Base-by-base conservation (phyloP, 1,284 basidiomycete genomes). In the Trametes pubescens region DNA sequence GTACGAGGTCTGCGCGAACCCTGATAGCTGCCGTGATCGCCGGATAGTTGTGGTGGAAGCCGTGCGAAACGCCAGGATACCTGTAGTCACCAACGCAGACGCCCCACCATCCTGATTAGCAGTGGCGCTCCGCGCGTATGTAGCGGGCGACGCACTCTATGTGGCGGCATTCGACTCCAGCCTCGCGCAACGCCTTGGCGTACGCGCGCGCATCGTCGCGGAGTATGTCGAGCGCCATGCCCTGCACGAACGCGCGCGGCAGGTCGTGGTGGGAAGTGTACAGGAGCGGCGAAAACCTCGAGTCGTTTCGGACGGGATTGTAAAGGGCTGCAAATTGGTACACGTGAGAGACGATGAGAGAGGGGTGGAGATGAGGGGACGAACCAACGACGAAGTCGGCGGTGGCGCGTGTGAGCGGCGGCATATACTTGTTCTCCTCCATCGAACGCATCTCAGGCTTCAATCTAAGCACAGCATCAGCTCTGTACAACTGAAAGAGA, bases 171-270 rank as follows among this genome's bases (percentile, higher is more conserved):
- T 64, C 64, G 68, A 43, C 61, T 13, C 29, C 16, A 69, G 68
- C n/a, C 66, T 64, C 2, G 65, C 66, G 40, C 22, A 73, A 47
- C 9, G 71, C 54, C 40, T 64, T 65, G 44, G 67, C 72, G 56
- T 73, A 72, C 5, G 71, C 49, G 13, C 70, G 40, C 4, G 65
- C 71, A 43, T 74, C 72, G 52, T 75, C 73, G 11, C 72, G 65
- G 10, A 71, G 44, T 21, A 67, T 64, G 51, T 73, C 72, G 37
- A 60, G 53, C 9, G 62, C 69, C 26, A 49, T 55, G 6, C 69
- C 59, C 51, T 75, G 74, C 10, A 74, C 35, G 62, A 64, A 72
- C 11, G 68, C 59, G 0, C 68, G 69, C 11, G 73, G 64, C 9
- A 74, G 65, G 18, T 61, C 69, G 5, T 18, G 57, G 38, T 67